phyloP scores from a whole-genome alignment of 225 moss, liverwort and hornwort species.

The Sphagnum contortum region DNA sequence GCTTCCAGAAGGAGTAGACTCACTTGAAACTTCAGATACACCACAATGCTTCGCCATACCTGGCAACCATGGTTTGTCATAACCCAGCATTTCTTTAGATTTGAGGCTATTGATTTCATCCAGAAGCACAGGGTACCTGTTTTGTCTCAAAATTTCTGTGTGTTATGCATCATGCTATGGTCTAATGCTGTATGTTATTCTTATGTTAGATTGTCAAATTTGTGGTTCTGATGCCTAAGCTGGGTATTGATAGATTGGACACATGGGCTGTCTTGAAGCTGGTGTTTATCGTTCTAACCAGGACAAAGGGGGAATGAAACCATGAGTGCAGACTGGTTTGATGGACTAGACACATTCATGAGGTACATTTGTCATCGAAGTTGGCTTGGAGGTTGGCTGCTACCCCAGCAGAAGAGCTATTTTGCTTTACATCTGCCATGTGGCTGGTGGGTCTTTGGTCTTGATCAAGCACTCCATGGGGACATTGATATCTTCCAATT shows the following conservation, averaged over 20 bases:
- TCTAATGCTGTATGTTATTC: too few species aligned
- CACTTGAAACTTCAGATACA: conserved; percentile 72
- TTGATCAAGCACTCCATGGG: conserved; percentile 98
- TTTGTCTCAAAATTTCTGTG: too few species aligned
- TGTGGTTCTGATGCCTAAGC: too few species aligned
- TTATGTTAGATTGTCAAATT: too few species aligned
- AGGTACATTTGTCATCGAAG: conserved; percentile 97
- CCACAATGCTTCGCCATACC: conserved; percentile 99
- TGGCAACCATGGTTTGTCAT: conserved; percentile 72
- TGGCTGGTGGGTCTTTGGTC: conserved; percentile 99
- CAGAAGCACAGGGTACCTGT: too few species aligned
- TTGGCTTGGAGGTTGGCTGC: conserved; percentile 98
- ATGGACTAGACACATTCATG: conserved; percentile 98
- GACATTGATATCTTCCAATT: conserved; percentile 99
- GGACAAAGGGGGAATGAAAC: neutral
- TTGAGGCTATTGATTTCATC: too few species aligned
- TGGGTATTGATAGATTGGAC: too few species aligned
- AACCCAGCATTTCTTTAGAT: too few species aligned
- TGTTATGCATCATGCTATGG: too few species aligned
- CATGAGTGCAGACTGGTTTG: conserved; percentile 82
- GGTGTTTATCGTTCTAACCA: too few species aligned
- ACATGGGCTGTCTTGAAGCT: too few species aligned
- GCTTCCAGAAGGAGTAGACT: conserved; percentile 63
- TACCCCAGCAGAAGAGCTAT: conserved; percentile 97
- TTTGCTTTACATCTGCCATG: conserved; percentile 85